These are phyloP conservation scores for Silybum marianum DNA, from an alignment of 129 eudicot genomes.

Conservation along the genomic window DNA sequence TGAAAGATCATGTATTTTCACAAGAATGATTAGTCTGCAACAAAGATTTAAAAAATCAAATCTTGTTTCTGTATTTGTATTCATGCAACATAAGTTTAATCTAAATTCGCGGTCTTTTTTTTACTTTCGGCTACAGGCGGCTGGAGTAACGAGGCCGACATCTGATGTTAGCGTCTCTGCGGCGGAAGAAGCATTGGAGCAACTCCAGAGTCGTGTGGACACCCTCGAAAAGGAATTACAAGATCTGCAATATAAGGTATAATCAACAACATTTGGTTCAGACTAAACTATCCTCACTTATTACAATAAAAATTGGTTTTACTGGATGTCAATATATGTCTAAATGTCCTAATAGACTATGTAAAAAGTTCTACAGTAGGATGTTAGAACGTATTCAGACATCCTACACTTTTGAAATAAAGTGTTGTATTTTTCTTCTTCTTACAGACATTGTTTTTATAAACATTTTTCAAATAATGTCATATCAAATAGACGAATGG, in stretches of 20 bases:
- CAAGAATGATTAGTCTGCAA: no score
- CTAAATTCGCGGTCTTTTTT: not conserved
- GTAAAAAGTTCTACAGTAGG: not conserved
- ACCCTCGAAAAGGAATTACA: conserved; percentile 67
- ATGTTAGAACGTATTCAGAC: not conserved
- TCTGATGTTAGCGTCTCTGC: conserved; percentile 49
- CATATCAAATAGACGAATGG: no score
- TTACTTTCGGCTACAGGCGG: conserved; percentile 46
- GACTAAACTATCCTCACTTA: not conserved
- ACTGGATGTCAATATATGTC: not conserved
- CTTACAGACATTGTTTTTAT: not conserved
- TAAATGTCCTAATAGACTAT: not conserved
- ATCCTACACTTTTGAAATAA: not conserved
- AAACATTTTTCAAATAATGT: not conserved
- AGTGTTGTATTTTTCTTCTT: not conserved
- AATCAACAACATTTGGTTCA: not conserved
- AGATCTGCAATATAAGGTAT: conserved; percentile 71
- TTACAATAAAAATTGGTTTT: not conserved
- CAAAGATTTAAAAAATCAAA: no score
- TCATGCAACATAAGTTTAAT: not conserved
- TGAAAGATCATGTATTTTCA: not conserved
- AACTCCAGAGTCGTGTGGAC: conserved; percentile 48
- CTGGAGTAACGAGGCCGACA: conserved; percentile 59
- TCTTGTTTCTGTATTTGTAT: not conserved
- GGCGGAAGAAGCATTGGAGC: conserved; percentile 85